phyloP scores from a whole-genome alignment of 2,329 filamentous ascomycete species.

The Fusarium sp. region DNA sequence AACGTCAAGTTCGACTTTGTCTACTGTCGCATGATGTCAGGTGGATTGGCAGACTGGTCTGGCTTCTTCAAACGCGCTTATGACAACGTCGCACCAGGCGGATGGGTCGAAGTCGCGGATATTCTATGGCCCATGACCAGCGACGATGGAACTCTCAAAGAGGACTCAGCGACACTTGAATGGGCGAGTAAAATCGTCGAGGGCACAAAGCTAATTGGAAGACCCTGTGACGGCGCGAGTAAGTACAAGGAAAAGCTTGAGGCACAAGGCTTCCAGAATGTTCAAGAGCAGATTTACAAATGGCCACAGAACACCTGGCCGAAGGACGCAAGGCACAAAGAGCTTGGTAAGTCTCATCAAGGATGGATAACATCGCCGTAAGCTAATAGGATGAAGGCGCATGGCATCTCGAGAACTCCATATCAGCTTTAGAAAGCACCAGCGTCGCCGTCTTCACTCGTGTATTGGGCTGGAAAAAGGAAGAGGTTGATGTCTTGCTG shows the following conservation, averaged over 20 bases:
- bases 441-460: conserved; percentile 48
- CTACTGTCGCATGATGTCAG: conserved; percentile 44
- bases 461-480: conserved; percentile 43
- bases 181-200: conserved; percentile 45
- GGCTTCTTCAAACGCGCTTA: conserved; percentile 42
- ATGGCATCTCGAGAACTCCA: conserved; percentile 40
- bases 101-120: conserved; percentile 44
- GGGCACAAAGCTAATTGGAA: conserved; percentile 43
- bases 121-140: conserved; percentile 21
- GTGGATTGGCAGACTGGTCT: conserved; percentile 34
- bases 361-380: too few species aligned
- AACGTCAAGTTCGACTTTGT: conserved; percentile 45
- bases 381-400: conserved; percentile 44
- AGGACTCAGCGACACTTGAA: conserved; percentile 32
- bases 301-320: conserved; percentile 64
- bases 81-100: conserved; percentile 37
- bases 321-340: conserved; percentile 61
- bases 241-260: conserved; percentile 51
- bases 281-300: conserved; percentile 59
- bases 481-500: conserved; percentile 45
- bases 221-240: conserved; percentile 42
- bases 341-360: conserved; percentile 48
- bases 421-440: conserved; percentile 44
- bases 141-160: conserved; percentile 19
- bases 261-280: conserved; percentile 63